Conservation (phyloP, 1,284 basidiomycete genomes). For the Apiotrichum akiyoshidainum region DNA sequence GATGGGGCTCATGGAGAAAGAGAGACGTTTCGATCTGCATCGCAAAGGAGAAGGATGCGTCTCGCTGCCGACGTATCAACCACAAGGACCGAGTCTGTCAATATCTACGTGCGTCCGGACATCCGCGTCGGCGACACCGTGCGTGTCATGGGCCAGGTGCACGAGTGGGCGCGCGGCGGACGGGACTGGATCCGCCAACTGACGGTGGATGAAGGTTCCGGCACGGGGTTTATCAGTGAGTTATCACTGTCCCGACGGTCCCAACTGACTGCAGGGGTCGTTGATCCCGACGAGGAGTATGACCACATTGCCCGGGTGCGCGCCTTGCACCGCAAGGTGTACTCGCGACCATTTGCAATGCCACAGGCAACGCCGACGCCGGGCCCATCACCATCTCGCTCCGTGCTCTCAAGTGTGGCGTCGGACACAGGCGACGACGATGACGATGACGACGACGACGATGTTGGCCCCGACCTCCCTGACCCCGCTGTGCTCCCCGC, state of each 20-base stretch:
- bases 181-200: constrained; percentile 36
- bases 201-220: constrained; percentile 33
- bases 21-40: constrained; percentile 9
- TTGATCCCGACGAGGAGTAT: constrained; percentile 39
- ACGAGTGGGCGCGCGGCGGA: constrained; percentile 32
- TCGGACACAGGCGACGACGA: constrained; percentile 21
- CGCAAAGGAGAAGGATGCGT: constrained; percentile 16
- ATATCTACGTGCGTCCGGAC: constrained; percentile 31
- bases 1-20: too few relatives aligned
- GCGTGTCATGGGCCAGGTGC: constrained; percentile 35
- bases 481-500: constrained; percentile 34
- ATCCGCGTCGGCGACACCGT: constrained; percentile 42
- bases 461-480: constrained; percentile 25
- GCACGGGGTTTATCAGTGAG: constrained; percentile 36
- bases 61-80: neutral
- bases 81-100: neutral
- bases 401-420: constrained; percentile 8
- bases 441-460: constrained; percentile 13
- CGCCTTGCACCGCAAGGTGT: constrained; percentile 29
- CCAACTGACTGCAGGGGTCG: constrained; percentile 27
- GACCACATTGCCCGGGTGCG: constrained; percentile 24
- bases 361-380: constrained; percentile 9
- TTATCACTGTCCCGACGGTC: neutral
- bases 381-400: neutral
- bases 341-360: constrained; percentile 36